These are phyloP conservation scores for Mucor circinelloides DNA, from an alignment of 371 early-diverging fungal species.

Conservation along the genomic window DNA sequence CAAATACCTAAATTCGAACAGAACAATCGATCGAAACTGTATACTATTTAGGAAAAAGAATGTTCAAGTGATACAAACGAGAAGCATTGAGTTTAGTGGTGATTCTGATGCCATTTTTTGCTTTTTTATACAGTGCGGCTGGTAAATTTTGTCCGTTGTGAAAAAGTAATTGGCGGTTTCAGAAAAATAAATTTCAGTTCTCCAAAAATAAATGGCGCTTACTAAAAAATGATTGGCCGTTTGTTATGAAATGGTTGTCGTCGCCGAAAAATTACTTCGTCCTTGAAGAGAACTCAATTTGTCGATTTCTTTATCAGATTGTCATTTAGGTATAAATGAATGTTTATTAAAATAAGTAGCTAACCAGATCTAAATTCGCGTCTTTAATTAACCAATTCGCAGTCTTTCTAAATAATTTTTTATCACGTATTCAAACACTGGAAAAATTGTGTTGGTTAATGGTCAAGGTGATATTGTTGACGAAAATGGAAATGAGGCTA, in stretches of 20 bases:
- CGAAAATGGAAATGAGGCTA: conserved; percentile 15
- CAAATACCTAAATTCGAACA: too few relatives aligned
- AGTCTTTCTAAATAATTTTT: conserved; percentile 13
- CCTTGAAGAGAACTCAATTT: conserved; percentile 11
- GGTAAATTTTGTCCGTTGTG: too few relatives aligned
- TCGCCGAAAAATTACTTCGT: too few relatives aligned
- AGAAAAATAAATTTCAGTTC: too few relatives aligned
- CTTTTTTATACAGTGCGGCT: background rate
- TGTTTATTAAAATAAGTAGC: conserved; percentile 12
- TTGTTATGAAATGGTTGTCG: conserved; percentile 9
- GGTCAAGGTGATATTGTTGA: conserved; percentile 10
- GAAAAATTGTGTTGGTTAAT: conserved; percentile 12
- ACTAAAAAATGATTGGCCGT: conserved; percentile 3
- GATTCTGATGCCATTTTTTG: too few relatives aligned
- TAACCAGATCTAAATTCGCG: background rate
- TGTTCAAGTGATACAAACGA: too few relatives aligned
- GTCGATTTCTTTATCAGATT: conserved; percentile 3
- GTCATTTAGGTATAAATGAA: conserved; percentile 11
- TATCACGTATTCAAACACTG: conserved; percentile 14
- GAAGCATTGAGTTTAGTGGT: too few relatives aligned
- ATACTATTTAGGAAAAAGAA: too few relatives aligned
- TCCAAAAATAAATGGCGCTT: too few relatives aligned
- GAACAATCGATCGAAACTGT: too few relatives aligned
- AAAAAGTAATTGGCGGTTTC: too few relatives aligned
- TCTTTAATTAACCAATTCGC: too few relatives aligned